Percentiles rank a stretch among this genome's conserved stretches.
Conservation (phyloP, 192 early-diverging fungal species). For the Coemansia javaensis region DNA sequence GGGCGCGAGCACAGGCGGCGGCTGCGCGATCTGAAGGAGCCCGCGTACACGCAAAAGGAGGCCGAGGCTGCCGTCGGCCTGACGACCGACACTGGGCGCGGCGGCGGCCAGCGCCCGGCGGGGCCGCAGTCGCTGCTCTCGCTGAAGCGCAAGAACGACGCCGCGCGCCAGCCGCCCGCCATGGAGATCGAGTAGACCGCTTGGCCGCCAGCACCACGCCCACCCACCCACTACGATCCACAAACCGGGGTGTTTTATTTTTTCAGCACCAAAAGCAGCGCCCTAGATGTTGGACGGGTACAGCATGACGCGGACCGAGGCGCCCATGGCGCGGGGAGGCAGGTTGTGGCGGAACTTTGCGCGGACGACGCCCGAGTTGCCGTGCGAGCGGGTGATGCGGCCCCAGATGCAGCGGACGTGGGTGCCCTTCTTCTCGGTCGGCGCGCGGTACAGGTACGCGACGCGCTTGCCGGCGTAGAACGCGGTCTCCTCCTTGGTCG, state of each 20-base stretch:
- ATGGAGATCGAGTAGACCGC: constrained; percentile 3
- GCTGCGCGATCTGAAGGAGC: constrained; percentile 72
- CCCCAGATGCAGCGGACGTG: constrained; percentile 98
- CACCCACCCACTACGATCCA: too few species aligned
- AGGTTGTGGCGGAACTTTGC: constrained; percentile 97
- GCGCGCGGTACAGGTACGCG: constrained; percentile 95
- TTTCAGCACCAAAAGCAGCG: not conserved
- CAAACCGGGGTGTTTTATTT: not conserved
- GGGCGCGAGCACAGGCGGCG: constrained; percentile 85
- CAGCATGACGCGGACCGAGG: constrained; percentile 89
- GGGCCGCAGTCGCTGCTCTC: constrained; percentile 34
- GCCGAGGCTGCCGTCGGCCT: constrained; percentile 67
- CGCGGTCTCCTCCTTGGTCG: constrained; percentile 80
- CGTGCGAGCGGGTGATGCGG: constrained; percentile 90
- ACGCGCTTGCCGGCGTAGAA: constrained; percentile 99
- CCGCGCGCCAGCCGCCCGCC: not conserved
- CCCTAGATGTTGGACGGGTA: constrained; percentile 83
- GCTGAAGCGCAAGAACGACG: constrained; percentile 28
- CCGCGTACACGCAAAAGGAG: constrained; percentile 87
- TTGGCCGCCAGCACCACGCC: too few species aligned
- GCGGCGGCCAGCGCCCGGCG: constrained; percentile 6
- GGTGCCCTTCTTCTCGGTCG: constrained; percentile 82
- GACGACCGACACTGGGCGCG: constrained; percentile 53
- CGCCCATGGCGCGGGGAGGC: constrained; percentile 90
- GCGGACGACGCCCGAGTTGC: constrained; percentile 92